Base-by-base conservation (phyloP, 305 asterid genomes). In the Petunia hybrid region DNA sequence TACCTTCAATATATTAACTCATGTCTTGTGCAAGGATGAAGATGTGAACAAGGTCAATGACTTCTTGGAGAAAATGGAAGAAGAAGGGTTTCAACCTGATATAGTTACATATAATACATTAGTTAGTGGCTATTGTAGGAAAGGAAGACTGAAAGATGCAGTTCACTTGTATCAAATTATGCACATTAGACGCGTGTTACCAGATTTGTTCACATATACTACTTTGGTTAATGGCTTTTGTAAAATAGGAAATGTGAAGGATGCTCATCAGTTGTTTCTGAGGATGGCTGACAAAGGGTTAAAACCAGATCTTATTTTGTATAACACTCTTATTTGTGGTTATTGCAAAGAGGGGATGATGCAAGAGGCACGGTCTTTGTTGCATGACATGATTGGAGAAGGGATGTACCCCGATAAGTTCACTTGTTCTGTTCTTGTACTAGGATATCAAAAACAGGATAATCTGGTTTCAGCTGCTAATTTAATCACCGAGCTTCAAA, bases 271-370 rank as follows among this genome's bases (percentile, higher is more conserved):
- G 81, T 83, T 91, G 83, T 95, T 93, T 66, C 83, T 83, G 79
- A 85, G 82, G 71, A 95, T 93, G 97, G 84, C 91, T 82, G 86
- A 88, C 59, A 83, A 87, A 81, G 98, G 97, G 71, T 79, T 94
- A 69, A 82, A 82, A 80, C 97, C 97, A 4, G 99, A 95, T 84
- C 67, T 69, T 75, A 83, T 89, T 81, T 82, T 93, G 16, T 93
- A 89, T 84, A 92, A 91, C 79, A 89, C 95, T 66, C 93, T 95
- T 80, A 83, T 95, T 71, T 81, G 81, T 80, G 98, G 98, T 80
- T 92, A 89, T 80, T 91, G 97, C 91, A 90, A 87, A 85, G 95
- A 87, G 78, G 95, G 94, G 76, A 87, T 88, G 97, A 93, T 95
- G 97, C 87, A 88, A 61, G 97, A 91, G 78, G 99, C 91, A 1